Evolutionary conservation across 495 filamentous ascomycete species (phyloP).

Genomic region (Parathielavia appendiculata): DNA sequence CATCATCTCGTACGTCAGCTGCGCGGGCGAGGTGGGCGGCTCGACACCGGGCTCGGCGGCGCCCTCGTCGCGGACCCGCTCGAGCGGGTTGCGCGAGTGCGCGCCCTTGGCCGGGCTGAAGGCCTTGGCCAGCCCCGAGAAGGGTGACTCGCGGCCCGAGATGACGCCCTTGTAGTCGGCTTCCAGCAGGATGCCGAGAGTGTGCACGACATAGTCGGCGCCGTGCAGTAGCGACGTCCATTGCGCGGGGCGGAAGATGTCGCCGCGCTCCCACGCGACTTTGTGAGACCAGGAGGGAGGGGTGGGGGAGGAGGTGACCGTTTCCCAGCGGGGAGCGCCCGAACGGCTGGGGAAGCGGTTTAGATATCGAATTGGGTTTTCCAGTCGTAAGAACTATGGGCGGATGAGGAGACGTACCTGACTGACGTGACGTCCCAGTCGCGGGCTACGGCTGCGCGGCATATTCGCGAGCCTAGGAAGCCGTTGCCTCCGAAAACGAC

Average conservation of each 20-base stretch:
- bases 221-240: conserved; percentile 67
- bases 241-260: conserved; percentile 74
- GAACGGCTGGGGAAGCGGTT: conserved; percentile 61
- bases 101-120: conserved; percentile 51
- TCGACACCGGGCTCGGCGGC: conserved; percentile 32
- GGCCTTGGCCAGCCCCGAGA: conserved; percentile 68
- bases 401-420: conserved; percentile 49
- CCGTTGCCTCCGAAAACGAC: conserved; percentile 92
- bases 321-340: conserved; percentile 77
- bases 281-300: conserved; percentile 75
- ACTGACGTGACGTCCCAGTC: conserved; percentile 88
- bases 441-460: conserved; percentile 72
- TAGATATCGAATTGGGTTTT: not conserved
- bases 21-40: conserved; percentile 60
- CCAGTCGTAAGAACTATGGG: not conserved
- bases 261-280: conserved; percentile 80
- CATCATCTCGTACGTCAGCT: conserved; percentile 96
- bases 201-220: conserved; percentile 83
- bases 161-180: conserved; percentile 96
- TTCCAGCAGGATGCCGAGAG: conserved; percentile 92
- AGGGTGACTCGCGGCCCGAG: conserved; percentile 68
- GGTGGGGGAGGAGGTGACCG: conserved; percentile 63
- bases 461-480: conserved; percentile 92
- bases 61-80: conserved; percentile 39
- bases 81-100: conserved; percentile 63